Conservation (phyloP, 495 filamentous ascomycete genomes). For the Lichina pygmaea region DNA sequence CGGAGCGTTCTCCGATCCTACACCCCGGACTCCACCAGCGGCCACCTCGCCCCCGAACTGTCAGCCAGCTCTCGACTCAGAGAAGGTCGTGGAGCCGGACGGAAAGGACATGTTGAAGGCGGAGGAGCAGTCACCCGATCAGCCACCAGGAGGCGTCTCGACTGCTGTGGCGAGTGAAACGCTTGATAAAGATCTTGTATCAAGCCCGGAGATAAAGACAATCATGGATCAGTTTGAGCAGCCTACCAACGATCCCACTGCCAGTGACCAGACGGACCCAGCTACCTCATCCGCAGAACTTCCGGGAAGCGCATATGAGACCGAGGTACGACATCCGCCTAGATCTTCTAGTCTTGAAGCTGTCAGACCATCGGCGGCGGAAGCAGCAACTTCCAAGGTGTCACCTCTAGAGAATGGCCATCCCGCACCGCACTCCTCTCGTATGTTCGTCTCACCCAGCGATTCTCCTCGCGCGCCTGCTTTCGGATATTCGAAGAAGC, state of each 20-base stretch:
- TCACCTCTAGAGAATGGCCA: too few species aligned
- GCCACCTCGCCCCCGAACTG: too few species aligned
- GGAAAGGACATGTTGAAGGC: background rate
- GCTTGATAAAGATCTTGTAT: slow-evolving; percentile 7
- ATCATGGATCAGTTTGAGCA: slow-evolving; percentile 54
- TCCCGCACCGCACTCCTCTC: too few species aligned
- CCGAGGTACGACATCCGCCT: slow-evolving; percentile 34
- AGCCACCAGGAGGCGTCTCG: too few species aligned
- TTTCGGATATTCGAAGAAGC: too few species aligned
- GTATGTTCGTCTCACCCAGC: background rate
- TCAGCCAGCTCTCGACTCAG: background rate
- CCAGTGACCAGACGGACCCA: too few species aligned
- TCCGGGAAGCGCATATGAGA: slow-evolving; percentile 17
- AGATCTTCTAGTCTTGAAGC: slow-evolving; percentile 65
- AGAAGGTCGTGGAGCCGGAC: background rate
- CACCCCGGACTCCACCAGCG: slow-evolving; percentile 9
- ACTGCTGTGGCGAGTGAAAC: too few species aligned
- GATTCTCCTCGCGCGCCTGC: background rate
- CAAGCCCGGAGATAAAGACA: slow-evolving; percentile 70
- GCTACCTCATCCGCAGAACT: too few species aligned
- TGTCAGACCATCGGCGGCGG: slow-evolving; percentile 5
- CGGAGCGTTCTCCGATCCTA: slow-evolving; percentile 1
- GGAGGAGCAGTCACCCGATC: background rate
- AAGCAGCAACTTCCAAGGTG: too few species aligned
- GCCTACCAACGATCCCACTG: too few species aligned